Conservation (phyloP, 805 yeast genomes). For the Scheffersomyces coipomensis region DNA sequence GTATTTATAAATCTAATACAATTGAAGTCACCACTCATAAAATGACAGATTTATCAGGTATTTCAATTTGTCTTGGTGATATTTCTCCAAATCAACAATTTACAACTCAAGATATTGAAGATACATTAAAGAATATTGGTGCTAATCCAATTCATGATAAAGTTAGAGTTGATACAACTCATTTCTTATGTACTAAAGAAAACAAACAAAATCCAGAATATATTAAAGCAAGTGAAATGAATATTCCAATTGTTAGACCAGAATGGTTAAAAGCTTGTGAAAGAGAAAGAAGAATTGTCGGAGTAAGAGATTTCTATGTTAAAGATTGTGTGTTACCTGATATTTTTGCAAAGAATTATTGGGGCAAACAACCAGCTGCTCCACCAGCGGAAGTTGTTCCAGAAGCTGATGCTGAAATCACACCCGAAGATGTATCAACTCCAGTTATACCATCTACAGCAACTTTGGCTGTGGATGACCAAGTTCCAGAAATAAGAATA, state of each 20-base stretch:
- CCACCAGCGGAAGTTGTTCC: background rate
- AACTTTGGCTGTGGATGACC: conserved; percentile 1
- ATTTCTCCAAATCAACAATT: conserved; percentile 55
- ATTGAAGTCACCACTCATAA: conserved; percentile 81
- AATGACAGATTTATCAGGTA: conserved; percentile 93
- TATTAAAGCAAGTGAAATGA: conserved; percentile 76
- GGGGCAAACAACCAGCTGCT: conserved; percentile 17
- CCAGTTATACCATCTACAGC: background rate
- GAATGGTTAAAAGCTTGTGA: conserved; percentile 97
- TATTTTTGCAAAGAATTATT: conserved; percentile 40
- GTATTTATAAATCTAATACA: conserved; percentile 68
- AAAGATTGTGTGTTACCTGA: conserved; percentile 51
- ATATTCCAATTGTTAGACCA: conserved; percentile 92
- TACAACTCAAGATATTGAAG: conserved; percentile 53
- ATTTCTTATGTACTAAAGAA: conserved; percentile 68
- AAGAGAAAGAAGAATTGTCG: conserved; percentile 81
- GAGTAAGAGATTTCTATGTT: conserved; percentile 83
- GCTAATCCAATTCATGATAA: conserved; percentile 72
- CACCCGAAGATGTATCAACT: background rate
- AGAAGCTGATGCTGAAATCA: background rate
- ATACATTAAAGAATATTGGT: conserved; percentile 66
- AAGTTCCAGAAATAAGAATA: background rate
- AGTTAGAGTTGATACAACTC: conserved; percentile 90
- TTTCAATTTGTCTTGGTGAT: conserved; percentile 86
- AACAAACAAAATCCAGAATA: conserved; percentile 68